These are phyloP conservation scores for Umbellularia californica DNA, from an alignment of 164 flowering plant genomes.

Conservation along the genomic window DNA sequence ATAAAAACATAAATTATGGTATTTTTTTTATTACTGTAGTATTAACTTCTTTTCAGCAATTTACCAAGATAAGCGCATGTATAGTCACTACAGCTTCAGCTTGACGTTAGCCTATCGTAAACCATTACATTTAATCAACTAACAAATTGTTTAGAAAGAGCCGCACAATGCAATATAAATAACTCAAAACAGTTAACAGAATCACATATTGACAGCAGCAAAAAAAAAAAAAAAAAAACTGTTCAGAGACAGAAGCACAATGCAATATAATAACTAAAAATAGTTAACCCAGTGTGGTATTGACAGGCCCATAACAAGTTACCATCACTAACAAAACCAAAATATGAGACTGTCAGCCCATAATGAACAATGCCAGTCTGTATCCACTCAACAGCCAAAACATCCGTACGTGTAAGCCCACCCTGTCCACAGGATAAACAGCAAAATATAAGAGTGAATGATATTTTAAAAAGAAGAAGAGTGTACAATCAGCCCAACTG, in stretches of 20 bases:
- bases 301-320: constrained; percentile 16
- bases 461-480: no score
- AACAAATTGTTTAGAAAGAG: not conserved
- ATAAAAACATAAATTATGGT: no score
- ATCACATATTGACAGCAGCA: not conserved
- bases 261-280: not conserved
- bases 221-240: not conserved
- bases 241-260: not conserved
- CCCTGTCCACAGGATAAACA: constrained; percentile 55
- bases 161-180: not conserved
- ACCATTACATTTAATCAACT: not conserved
- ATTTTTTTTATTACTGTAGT: no score
- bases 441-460: not conserved
- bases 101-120: no score
- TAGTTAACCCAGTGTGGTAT: not conserved
- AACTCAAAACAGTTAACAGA: not conserved
- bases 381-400: constrained; percentile 94
- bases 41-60: no score
- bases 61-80: no score
- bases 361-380: constrained; percentile 83
- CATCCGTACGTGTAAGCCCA: constrained; percentile 97
- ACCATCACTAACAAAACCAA: constrained; percentile 98
- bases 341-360: constrained; percentile 94
- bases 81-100: no score
- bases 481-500: no score